Evolutionary conservation across 2,329 filamentous ascomycete genomes (phyloP).

Genomic region (Penicillium sp.): DNA sequence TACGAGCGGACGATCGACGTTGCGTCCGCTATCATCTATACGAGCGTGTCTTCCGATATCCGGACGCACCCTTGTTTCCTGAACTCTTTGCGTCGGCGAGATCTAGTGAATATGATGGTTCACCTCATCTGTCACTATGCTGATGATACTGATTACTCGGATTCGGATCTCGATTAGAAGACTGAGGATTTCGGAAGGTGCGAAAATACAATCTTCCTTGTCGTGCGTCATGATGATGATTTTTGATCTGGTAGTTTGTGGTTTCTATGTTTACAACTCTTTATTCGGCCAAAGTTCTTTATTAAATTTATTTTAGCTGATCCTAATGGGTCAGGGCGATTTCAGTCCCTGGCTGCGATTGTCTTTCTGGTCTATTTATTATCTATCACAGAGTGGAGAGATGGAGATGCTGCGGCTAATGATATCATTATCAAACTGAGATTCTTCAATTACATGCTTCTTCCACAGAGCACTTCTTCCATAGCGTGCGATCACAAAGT

Average conservation of each 20-base stretch:
- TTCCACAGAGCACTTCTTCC: neutral
- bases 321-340: too few relatives aligned
- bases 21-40: constrained; percentile 2
- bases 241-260: neutral
- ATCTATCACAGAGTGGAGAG: too few relatives aligned
- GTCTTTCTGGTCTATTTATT: too few relatives aligned
- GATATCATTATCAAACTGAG: neutral
- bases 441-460: neutral
- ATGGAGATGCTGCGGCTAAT: neutral
- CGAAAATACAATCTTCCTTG: too few relatives aligned
- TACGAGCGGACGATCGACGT: constrained; percentile 7
- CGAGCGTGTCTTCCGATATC: constrained; percentile 1
- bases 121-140: constrained; percentile 4
- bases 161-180: neutral
- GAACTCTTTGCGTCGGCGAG: neutral
- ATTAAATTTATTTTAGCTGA: too few relatives aligned
- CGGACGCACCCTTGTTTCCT: constrained; percentile 1
- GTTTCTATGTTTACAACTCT: too few relatives aligned
- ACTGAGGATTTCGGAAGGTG: too few relatives aligned
- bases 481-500: neutral
- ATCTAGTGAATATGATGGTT: neutral
- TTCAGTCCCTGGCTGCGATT: too few relatives aligned
- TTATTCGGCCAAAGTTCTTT: too few relatives aligned
- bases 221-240: neutral
- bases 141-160: neutral